Evolutionary conservation across 140 eudicot genomes (phyloP).

Genomic region (Cichorium intybus): DNA sequence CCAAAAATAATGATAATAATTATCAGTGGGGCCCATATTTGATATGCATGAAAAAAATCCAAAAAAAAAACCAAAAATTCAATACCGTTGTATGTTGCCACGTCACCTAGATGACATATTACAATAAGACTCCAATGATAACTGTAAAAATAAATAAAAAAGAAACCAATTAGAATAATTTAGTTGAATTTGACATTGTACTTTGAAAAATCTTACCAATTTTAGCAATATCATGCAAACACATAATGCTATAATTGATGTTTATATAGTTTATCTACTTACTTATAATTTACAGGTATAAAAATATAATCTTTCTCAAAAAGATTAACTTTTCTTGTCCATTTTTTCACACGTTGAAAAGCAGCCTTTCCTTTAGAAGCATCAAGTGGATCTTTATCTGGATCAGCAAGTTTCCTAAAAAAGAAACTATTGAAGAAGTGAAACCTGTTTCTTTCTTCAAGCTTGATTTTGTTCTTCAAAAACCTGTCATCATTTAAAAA

Average conservation of each 20-base stretch:
- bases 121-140: slow-evolving; percentile 95
- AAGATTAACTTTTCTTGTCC: slow-evolving; percentile 91
- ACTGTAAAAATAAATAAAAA: slow-evolving; percentile 35
- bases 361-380: slow-evolving; percentile 75
- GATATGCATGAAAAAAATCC: neutral
- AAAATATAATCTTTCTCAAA: slow-evolving; percentile 87
- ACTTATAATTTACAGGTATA: slow-evolving; percentile 92
- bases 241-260: neutral
- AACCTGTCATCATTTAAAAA: slow-evolving; percentile 40
- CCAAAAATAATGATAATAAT: slow-evolving; percentile 6
- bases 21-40: neutral
- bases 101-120: slow-evolving; percentile 84
- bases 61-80: neutral
- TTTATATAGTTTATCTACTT: slow-evolving; percentile 24
- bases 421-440: slow-evolving; percentile 93
- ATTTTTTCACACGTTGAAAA: slow-evolving; percentile 90
- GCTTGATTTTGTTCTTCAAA: slow-evolving; percentile 55
- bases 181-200: too few relatives aligned
- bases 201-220: too few relatives aligned
- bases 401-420: slow-evolving; percentile 89
- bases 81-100: slow-evolving; percentile 55
- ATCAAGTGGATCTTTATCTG: slow-evolving; percentile 74
- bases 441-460: slow-evolving; percentile 53
- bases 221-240: too few relatives aligned
- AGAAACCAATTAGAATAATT: neutral